Base-by-base conservation (phyloP, 768 basidiomycete species). In the Pleurotus sapidus region DNA sequence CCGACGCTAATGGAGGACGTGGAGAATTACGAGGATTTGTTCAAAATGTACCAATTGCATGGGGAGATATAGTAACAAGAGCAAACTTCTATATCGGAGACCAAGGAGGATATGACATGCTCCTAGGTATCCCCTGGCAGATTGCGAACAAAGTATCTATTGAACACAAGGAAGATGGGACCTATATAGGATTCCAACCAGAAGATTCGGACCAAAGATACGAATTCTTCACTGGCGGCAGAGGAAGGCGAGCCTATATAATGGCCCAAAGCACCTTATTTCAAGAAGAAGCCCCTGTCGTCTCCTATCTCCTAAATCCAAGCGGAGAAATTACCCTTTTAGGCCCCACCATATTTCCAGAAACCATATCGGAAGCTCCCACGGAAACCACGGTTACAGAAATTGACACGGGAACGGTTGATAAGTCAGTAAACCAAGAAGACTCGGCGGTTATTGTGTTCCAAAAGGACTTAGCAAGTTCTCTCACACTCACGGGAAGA, bases 1-100 rank as follows among this genome's bases (percentile, higher is more conserved):
- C 56, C 24, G 71, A 73, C 48, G 70, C 67, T 0, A 73, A 70
- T 59, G 69, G 70, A 2, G 66, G 65, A 3, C 50, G 59, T 46
- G 63, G 64, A 0, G 34, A 57, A 2, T 51, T 68, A 5, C 46
- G 48, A 45, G 70, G 70, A 12, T 49, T 64, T 34, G 60, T 68
- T 6, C 12, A 55, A 2, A 58, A 60, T 20, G 65, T 68, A 2
- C 58, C 58, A 8, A 47, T 73, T 3, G 24, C 20, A 3, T 64
- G 65, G 34, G 70, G 71, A 51, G 57, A 39, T 3, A 57, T 69
- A 3, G 18, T 14, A 0, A 71, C 68, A 0, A 9, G 12, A 1
- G 64, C 67, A 2, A 60, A 63, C 27, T 15, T 73, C 3, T 70
- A 57, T 50, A 55, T 72, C 1, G 65, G 64, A 5, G 56, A 55